Conservation (phyloP, 2,329 filamentous ascomycete genomes). For the Fusarium haematococcum region DNA sequence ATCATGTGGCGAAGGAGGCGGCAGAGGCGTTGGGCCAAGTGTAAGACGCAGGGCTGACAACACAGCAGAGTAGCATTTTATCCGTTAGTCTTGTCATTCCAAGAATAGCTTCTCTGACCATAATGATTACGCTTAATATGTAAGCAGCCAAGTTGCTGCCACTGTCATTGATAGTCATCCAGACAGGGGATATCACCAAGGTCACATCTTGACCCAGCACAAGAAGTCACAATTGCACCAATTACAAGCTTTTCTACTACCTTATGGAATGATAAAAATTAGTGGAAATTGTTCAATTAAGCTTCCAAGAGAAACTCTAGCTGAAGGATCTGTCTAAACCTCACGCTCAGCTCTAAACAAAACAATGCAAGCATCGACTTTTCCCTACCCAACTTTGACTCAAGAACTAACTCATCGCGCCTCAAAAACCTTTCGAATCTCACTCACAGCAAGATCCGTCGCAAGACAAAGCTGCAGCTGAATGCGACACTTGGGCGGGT, state of each 20-base stretch:
- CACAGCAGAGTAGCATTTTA: neutral
- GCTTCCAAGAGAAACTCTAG: neutral
- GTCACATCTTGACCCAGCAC: neutral
- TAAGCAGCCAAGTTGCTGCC: neutral
- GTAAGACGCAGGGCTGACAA: neutral
- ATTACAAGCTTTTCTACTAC: neutral
- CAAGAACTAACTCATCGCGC: neutral
- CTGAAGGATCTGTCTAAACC: neutral
- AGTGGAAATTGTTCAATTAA: neutral
- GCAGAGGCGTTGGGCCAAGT: neutral
- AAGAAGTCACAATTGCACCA: neutral
- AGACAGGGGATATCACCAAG: neutral
- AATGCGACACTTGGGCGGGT: conserved; percentile 65
- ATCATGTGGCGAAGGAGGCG: neutral
- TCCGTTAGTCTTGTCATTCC: neutral
- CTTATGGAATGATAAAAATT: neutral
- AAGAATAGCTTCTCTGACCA: neutral
- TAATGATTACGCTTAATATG: neutral
- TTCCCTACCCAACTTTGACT: neutral
- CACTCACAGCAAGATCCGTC: neutral
- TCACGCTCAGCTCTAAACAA: neutral
- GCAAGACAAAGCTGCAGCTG: conserved; percentile 56
- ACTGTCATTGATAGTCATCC: neutral
- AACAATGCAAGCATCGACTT: neutral
- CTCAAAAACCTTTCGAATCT: neutral